Percentiles rank a stretch among this genome's conserved stretches.
These are phyloP conservation scores for Rhododendron kiyosumense DNA, from an alignment of 148 eudicot genomes.

Conservation along the genomic window DNA sequence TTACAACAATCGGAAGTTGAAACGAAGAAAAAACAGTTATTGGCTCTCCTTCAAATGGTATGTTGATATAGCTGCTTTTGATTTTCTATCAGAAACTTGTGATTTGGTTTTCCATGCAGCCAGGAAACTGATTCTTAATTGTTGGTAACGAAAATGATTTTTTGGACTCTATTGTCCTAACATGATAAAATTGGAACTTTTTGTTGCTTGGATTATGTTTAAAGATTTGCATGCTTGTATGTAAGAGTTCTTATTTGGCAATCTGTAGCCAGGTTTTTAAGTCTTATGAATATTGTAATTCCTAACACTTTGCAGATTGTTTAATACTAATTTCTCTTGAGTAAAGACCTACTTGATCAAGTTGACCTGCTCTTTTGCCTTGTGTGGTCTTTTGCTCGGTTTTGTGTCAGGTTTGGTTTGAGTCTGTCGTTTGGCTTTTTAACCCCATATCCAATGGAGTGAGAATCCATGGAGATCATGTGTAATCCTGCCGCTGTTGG, in stretches of 20 bases:
- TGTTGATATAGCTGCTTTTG: constrained; percentile 3
- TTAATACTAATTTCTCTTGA: neutral
- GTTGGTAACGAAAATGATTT: neutral
- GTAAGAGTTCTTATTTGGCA: neutral
- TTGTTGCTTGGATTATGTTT: neutral
- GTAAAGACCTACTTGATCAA: neutral
- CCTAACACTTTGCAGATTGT: too few relatives aligned
- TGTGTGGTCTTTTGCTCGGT: too few relatives aligned
- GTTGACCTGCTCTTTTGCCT: neutral
- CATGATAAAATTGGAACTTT: neutral
- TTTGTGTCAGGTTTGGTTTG: too few relatives aligned
- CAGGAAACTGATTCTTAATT: neutral
- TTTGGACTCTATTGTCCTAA: neutral
- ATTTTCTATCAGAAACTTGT: neutral
- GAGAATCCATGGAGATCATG: too few relatives aligned
- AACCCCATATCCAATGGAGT: too few relatives aligned
- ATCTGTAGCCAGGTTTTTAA: too few relatives aligned
- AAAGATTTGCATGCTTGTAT: neutral
- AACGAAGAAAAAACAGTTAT: constrained; percentile 54
- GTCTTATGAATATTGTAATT: too few relatives aligned
- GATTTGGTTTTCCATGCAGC: neutral
- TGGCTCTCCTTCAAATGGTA: constrained; percentile 79
- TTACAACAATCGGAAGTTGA: constrained; percentile 33
- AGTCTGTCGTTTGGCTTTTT: too few relatives aligned
- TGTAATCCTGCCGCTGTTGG: too few relatives aligned